Conservation (phyloP, 2,329 filamentous ascomycete genomes). For the Colletotrichum sp. region DNA sequence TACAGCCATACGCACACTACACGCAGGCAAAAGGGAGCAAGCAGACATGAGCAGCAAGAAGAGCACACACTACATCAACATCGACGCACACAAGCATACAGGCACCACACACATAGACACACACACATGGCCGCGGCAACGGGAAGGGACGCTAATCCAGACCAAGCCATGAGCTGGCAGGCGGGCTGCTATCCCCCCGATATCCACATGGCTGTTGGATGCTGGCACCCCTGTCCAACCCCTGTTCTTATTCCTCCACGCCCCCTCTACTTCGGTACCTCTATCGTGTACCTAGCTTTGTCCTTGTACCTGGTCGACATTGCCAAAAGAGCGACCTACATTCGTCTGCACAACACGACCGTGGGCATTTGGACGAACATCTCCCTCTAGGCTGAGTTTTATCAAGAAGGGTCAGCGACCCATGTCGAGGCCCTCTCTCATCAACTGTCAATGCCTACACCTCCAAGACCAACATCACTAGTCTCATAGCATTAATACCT, state of each 20-base stretch:
- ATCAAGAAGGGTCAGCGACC: slow-evolving; percentile 10
- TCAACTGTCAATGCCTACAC: neutral
- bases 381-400: neutral
- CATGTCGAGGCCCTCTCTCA: slow-evolving; percentile 5
- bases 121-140: slow-evolving; percentile 21
- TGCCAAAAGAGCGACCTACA: slow-evolving; percentile 1
- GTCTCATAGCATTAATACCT: slow-evolving; percentile 7
- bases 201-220: slow-evolving; percentile 13
- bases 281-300: neutral
- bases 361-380: neutral
- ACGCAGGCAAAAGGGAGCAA: neutral
- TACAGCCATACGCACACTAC: neutral
- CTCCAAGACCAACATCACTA: neutral
- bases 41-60: neutral
- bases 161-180: slow-evolving; percentile 13
- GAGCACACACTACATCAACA: slow-evolving; percentile 9
- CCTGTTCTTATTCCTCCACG: neutral
- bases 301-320: neutral
- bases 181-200: slow-evolving; percentile 21
- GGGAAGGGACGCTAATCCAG: slow-evolving; percentile 3
- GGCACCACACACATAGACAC: slow-evolving; percentile 26
- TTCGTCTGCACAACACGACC: slow-evolving; percentile 5
- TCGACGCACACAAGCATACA: slow-evolving; percentile 21
- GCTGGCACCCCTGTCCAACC: neutral
- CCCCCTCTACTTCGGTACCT: neutral